These are phyloP conservation scores for Harrya chromipes DNA, from an alignment of 768 basidiomycete genomes.

Conservation along the genomic window DNA sequence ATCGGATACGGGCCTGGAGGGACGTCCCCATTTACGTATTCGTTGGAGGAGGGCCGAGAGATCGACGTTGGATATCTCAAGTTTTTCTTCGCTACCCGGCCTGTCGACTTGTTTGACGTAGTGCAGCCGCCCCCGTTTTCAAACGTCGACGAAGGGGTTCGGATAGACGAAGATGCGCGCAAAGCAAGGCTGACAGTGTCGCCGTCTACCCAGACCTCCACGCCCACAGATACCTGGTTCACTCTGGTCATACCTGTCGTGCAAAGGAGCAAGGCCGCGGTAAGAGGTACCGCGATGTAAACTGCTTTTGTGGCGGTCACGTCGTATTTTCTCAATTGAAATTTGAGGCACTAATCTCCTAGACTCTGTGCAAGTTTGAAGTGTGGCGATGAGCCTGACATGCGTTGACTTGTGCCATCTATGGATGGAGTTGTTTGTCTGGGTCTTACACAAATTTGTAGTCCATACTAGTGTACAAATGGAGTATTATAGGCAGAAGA, in stretches of 20 bases:
- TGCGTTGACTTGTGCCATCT: no score
- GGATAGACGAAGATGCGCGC: not conserved
- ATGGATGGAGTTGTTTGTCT: no score
- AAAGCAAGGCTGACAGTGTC: not conserved
- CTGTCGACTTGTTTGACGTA: conserved; percentile 35
- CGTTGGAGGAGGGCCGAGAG: conserved; percentile 21
- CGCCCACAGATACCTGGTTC: conserved; percentile 14
- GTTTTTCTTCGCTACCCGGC: conserved; percentile 38
- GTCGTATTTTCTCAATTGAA: no score
- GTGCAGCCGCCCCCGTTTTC: conserved; percentile 34
- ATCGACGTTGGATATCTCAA: conserved; percentile 44
- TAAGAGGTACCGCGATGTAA: no score
- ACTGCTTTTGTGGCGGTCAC: no score
- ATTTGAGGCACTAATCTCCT: no score
- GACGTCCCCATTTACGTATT: conserved; percentile 3
- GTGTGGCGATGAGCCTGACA: no score
- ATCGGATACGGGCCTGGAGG: conserved; percentile 41
- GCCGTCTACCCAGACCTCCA: not conserved
- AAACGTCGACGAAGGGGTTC: not conserved
- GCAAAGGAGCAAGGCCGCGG: conserved; percentile 3
- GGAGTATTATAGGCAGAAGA: no score
- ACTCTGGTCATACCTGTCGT: conserved; percentile 17
- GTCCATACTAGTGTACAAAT: no score
- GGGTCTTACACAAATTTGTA: no score
- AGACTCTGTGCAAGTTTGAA: no score